These are phyloP conservation scores for Fragaria ananassa DNA, from an alignment of 306 rosid genomes.

Conservation along the genomic window DNA sequence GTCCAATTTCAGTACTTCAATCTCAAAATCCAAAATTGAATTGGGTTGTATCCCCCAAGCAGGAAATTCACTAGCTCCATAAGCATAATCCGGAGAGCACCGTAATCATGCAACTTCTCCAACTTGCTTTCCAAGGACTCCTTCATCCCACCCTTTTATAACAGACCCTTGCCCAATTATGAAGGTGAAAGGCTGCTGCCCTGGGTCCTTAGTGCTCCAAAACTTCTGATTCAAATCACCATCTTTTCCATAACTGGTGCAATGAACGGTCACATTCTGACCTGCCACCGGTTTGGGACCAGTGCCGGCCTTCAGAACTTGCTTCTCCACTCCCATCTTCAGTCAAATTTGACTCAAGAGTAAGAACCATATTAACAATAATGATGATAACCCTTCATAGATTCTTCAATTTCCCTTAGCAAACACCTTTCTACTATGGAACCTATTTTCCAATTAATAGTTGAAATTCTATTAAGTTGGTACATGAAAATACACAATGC, in stretches of 20 bases:
- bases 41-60: constrained; percentile 90
- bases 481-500: background rate
- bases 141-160: constrained; percentile 99
- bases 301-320: constrained; percentile 59
- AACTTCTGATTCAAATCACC: constrained; percentile 73
- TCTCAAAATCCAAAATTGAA: constrained; percentile 75
- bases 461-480: background rate
- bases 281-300: constrained; percentile 78
- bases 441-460: background rate
- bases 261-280: constrained; percentile 84
- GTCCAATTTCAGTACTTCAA: constrained; percentile 52
- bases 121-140: constrained; percentile 81
- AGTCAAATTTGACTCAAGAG: background rate
- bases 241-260: constrained; percentile 88
- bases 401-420: background rate
- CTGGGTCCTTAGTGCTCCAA: constrained; percentile 98
- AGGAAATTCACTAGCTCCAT: constrained; percentile 76
- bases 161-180: constrained; percentile 79
- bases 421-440: background rate
- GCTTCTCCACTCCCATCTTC: constrained; percentile 81
- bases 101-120: constrained; percentile 95
- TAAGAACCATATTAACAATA: background rate
- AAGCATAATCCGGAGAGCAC: constrained; percentile 99
- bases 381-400: background rate
- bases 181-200: constrained; percentile 72